Evolutionary conservation across 1,139 yeast genomes (phyloP).

Genomic region (Eremothecium gossypii): DNA sequence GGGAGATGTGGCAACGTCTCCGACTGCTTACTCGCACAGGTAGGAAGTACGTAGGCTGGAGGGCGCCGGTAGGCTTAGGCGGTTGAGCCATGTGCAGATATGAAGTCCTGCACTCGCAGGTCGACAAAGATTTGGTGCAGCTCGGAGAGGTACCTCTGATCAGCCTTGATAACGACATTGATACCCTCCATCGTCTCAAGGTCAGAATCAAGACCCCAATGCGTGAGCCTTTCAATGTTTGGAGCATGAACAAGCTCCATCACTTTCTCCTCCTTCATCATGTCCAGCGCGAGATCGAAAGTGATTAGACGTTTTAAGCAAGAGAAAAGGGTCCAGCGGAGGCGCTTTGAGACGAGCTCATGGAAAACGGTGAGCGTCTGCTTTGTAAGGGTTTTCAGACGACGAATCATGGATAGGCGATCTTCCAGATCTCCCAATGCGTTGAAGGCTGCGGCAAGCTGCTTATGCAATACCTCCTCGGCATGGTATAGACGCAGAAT

Average conservation of each 20-base stretch:
- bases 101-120: not conserved
- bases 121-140: not conserved
- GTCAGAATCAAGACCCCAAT: constrained; percentile 1
- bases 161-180: constrained; percentile 1
- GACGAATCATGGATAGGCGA: not conserved
- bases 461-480: not conserved
- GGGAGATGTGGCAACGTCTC: no score
- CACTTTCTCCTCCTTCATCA: not conserved
- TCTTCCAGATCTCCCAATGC: not conserved
- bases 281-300: constrained; percentile 1
- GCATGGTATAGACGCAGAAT: constrained; percentile 2
- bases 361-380: not conserved
- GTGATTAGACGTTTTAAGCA: constrained; percentile 2
- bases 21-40: no score
- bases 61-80: no score
- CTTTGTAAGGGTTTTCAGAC: not conserved
- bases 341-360: not conserved
- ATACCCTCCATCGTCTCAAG: not conserved
- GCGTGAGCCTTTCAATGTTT: constrained; percentile 3
- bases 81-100: no score
- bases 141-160: not conserved
- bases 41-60: no score
- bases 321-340: constrained; percentile 4
- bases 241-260: constrained; percentile 2
- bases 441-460: not conserved